These are phyloP conservation scores for Cladobotryum protrusum DNA, from an alignment of 2,329 filamentous ascomycete species.

Conservation along the genomic window DNA sequence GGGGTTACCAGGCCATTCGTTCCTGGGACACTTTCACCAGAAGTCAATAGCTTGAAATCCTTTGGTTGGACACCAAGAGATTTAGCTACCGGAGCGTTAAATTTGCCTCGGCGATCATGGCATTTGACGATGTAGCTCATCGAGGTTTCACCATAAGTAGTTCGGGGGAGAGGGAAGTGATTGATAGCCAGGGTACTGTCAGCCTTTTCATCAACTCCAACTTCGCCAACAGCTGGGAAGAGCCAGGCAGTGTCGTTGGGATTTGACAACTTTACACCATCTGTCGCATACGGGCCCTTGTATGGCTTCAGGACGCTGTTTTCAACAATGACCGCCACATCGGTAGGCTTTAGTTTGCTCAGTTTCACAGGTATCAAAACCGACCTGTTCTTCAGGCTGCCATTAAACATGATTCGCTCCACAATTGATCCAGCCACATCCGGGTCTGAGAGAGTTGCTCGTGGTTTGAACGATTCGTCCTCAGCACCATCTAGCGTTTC, in stretches of 20 bases:
- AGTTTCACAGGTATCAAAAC: conserved; percentile 21
- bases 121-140: conserved; percentile 83
- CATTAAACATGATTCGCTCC: conserved; percentile 32
- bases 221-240: conserved; percentile 17
- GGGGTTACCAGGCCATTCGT: conserved; percentile 64
- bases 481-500: background rate
- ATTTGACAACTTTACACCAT: conserved; percentile 15
- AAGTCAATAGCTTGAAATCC: conserved; percentile 55
- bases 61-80: conserved; percentile 54
- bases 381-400: conserved; percentile 19
- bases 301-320: conserved; percentile 64
- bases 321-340: conserved; percentile 51
- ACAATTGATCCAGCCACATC: conserved; percentile 26
- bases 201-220: conserved; percentile 6
- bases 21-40: conserved; percentile 57
- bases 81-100: conserved; percentile 60
- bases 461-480: conserved; percentile 1
- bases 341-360: conserved; percentile 22
- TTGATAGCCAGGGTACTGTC: conserved; percentile 18
- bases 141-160: conserved; percentile 58
- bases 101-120: conserved; percentile 72
- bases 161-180: conserved; percentile 53
- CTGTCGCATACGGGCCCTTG: conserved; percentile 46
- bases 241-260: conserved; percentile 23
- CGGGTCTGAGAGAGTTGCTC: conserved; percentile 22